Base-by-base conservation (phyloP, 345 rosid genomes). In the Salix brachista region DNA sequence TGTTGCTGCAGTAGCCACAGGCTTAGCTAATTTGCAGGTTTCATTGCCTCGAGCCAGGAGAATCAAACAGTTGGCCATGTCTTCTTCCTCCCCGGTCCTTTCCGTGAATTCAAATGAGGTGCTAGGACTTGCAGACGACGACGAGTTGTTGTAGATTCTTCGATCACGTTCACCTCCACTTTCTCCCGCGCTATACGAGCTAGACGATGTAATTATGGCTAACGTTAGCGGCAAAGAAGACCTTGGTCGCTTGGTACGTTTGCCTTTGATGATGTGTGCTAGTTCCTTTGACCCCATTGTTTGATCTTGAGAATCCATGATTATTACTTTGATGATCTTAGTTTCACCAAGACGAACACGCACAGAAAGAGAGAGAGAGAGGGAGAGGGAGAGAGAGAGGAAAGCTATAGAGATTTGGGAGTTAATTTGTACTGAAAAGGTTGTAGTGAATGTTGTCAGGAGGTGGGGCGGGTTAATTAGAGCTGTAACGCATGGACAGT, bases 191-290 rank as follows among this genome's bases (percentile, higher is more conserved):
- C 74, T 61, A 9, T 79, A 76, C 48, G 80, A 70, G 68, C 77
- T 79, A 25, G 84, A 81, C 64, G 86, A 21, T 41, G n/a, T 78
- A 34, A 34, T 34, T 75, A 77, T 50, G 0, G 86, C 78, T 56
- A 83, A 75, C 44, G 81, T 65, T 3, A 77, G 81, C 28, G 92
- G 94, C 60, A 91, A 90, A 16, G 70, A 61, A 4, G 89, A 84
- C 32, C 92, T 78, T 37, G 80, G 91, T 5, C 95, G 91, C 90
- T 88, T 92, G 62, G 94, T 92, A 39, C 97, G 89, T 84, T 89
- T 90, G 10, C 97, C 90, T 75, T 90, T 92, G 82, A 80, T 85
- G 70, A 84, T 26, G 21, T 75, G 80, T n/a, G 73, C 11, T 8
- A 72, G 44, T 65, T 79, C 83, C 54, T 67, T 74, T 54, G 83